Conservation (phyloP, 2,329 filamentous ascomycete species). For the Arthrobotrys iridis region DNA sequence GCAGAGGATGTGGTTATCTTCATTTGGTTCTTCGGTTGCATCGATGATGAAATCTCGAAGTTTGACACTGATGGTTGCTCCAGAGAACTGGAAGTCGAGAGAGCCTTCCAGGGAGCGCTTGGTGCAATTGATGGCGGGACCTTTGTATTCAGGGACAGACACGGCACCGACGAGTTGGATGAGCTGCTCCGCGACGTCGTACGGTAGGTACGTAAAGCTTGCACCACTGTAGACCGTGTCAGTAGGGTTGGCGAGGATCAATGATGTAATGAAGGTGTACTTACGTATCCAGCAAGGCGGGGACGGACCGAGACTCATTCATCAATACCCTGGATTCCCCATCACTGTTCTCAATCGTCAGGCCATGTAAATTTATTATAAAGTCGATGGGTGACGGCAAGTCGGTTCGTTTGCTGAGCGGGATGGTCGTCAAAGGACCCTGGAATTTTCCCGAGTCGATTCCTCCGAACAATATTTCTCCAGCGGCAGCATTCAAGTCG, state of each 20-base stretch:
- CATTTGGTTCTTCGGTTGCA: conserved; percentile 66
- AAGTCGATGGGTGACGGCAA: conserved; percentile 70
- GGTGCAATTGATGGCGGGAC: conserved; percentile 72
- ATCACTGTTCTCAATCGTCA: conserved; percentile 63
- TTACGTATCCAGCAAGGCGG: conserved; percentile 74
- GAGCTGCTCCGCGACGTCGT: conserved; percentile 53
- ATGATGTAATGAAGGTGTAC: not conserved
- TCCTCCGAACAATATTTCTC: conserved; percentile 81
- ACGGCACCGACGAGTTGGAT: conserved; percentile 61
- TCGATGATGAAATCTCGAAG: conserved; percentile 67
- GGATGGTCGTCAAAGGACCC: conserved; percentile 73
- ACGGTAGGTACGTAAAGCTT: conserved; percentile 57
- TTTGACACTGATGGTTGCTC: conserved; percentile 67
- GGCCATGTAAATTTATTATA: conserved; percentile 73
- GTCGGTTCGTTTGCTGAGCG: conserved; percentile 68
- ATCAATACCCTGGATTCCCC: conserved; percentile 62
- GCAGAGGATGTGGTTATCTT: conserved; percentile 69
- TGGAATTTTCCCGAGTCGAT: conserved; percentile 78
- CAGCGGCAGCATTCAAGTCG: conserved; percentile 71
- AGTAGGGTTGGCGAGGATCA: too few species aligned
- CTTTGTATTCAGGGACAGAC: conserved; percentile 67
- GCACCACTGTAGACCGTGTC: conserved; percentile 52
- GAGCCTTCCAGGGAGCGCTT: conserved; percentile 63
- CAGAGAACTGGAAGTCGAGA: conserved; percentile 69
- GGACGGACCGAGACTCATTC: conserved; percentile 66